Percentiles rank a stretch among this genome's conserved stretches.
These are phyloP conservation scores for Panicum virgatum DNA, from an alignment of 202 grass and related monocot species.

Conservation along the genomic window DNA sequence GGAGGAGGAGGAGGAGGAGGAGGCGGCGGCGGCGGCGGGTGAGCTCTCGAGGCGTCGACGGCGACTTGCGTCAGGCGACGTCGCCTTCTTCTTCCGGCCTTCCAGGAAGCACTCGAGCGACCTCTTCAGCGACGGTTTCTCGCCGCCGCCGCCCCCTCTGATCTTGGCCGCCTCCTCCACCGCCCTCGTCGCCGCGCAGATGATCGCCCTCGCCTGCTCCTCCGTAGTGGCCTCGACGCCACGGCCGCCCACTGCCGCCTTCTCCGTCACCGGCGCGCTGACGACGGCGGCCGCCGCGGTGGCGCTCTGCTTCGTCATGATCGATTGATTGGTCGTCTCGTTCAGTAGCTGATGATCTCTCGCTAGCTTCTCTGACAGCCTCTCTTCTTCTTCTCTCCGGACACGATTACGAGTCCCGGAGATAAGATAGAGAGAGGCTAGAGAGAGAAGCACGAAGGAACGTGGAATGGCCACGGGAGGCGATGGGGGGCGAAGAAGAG, in stretches of 20 bases:
- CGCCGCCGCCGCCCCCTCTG: background rate
- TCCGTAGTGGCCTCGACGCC: background rate
- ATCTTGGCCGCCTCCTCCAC: conserved; percentile 15
- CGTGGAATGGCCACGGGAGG: background rate
- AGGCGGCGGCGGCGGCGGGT: background rate
- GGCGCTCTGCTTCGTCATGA: background rate
- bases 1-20: background rate
- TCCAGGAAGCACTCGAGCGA: conserved; percentile 51
- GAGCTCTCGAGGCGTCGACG: background rate
- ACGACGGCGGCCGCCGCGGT: background rate
- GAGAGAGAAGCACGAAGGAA: background rate
- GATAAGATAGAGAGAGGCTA: background rate
- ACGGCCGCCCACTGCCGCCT: background rate
- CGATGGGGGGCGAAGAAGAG: background rate
- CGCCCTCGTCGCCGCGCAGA: conserved; percentile 30
- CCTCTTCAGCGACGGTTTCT: conserved; percentile 36
- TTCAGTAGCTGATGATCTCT: background rate
- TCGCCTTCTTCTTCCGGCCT: conserved; percentile 16
- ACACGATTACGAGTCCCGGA: no score
- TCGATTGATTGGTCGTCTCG: background rate
- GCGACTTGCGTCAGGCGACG: no score
- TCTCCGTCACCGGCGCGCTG: no score
- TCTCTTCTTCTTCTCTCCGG: background rate
- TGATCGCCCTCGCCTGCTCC: conserved; percentile 30
- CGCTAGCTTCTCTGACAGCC: background rate